These are phyloP conservation scores for Dactylellina parvicollis DNA, from an alignment of 2,329 filamentous ascomycete species.

Conservation along the genomic window DNA sequence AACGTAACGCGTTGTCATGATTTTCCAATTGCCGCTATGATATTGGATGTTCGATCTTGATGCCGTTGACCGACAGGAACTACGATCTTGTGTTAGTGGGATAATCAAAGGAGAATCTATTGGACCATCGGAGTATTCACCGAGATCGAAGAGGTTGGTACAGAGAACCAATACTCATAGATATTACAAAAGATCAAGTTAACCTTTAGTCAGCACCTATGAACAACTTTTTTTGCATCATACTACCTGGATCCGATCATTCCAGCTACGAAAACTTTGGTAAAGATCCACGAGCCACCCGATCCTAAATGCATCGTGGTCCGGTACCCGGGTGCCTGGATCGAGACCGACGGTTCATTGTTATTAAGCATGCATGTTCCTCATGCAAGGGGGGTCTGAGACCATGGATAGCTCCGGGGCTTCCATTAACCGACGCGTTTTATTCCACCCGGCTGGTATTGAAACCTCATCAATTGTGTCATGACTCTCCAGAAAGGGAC, in stretches of 20 bases:
- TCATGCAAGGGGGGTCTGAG: background rate
- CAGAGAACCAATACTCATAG: too few relatives aligned
- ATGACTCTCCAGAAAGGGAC: background rate
- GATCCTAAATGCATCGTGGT: too few relatives aligned
- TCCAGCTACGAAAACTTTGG: too few relatives aligned
- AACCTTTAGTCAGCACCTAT: too few relatives aligned
- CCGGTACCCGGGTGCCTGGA: too few relatives aligned
- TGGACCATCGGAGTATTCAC: too few relatives aligned
- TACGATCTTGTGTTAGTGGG: background rate
- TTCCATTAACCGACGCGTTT: background rate
- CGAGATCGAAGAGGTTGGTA: too few relatives aligned
- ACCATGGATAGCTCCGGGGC: conserved; percentile 2
- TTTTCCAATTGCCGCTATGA: background rate
- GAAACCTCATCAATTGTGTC: background rate
- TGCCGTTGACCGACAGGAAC: background rate
- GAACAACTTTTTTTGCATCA: too few relatives aligned
- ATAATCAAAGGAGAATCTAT: too few relatives aligned
- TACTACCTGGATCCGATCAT: too few relatives aligned
- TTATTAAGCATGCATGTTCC: background rate
- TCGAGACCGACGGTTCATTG: background rate
- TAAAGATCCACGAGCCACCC: too few relatives aligned
- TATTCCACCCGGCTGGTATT: background rate
- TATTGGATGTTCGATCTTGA: background rate
- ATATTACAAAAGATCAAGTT: too few relatives aligned
- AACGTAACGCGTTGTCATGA: background rate